phyloP scores from a whole-genome alignment of 129 eudicot genomes.

The Chrysanthemum seticuspe region DNA sequence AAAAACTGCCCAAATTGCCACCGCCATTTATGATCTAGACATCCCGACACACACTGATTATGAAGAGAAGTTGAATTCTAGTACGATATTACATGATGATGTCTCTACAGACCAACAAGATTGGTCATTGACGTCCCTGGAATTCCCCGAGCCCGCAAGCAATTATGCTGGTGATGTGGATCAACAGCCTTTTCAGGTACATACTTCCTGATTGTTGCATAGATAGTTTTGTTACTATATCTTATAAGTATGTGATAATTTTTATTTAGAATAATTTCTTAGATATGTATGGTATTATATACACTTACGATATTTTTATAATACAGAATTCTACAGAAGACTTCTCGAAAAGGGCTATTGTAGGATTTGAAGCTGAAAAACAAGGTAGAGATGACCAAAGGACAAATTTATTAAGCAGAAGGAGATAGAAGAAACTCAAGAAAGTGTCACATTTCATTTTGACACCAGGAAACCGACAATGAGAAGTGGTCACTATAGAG shows the following conservation, averaged over 20 bases:
- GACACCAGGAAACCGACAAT: conserved; percentile 28
- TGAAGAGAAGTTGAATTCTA: conserved; percentile 25
- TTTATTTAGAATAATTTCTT: too few species aligned
- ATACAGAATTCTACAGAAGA: conserved; percentile 37
- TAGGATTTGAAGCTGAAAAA: conserved; percentile 26
- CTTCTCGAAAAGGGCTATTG: conserved; percentile 7
- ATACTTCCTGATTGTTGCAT: neutral
- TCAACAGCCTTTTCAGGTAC: conserved; percentile 48
- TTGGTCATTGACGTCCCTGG: conserved; percentile 8
- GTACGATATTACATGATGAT: conserved; percentile 11
- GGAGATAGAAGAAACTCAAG: conserved; percentile 52
- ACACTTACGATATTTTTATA: neutral
- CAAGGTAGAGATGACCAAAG: conserved; percentile 13
- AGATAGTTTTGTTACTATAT: too few species aligned
- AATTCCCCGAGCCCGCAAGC: conserved; percentile 19
- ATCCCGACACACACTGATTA: conserved; percentile 13
- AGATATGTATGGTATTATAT: neutral
- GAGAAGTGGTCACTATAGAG: neutral
- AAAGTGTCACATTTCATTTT: conserved; percentile 53
- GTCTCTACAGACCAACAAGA: conserved; percentile 16
- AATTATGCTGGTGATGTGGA: conserved; percentile 30
- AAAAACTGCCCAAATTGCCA: conserved; percentile 9
- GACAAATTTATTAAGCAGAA: conserved; percentile 23
- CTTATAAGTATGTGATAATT: too few species aligned
- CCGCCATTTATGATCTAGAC: conserved; percentile 1